These are phyloP conservation scores for Fusarium circinatum DNA, from an alignment of 2,329 filamentous ascomycete genomes.

Conservation along the genomic window DNA sequence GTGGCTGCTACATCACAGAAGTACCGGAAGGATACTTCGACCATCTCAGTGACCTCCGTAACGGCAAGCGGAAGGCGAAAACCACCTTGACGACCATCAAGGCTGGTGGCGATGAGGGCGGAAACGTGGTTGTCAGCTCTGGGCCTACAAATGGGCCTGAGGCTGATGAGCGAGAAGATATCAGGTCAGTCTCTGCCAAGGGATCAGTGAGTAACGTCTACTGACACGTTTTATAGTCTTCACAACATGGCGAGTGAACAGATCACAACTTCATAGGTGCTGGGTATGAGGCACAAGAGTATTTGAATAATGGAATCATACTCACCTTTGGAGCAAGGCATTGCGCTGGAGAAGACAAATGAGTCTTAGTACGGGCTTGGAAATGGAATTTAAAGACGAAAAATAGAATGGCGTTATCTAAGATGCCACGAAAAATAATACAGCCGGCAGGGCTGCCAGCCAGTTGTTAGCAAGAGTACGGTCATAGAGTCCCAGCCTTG, in stretches of 20 bases:
- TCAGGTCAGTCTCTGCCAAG: conserved; percentile 12
- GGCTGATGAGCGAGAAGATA: conserved; percentile 25
- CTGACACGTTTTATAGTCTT: conserved; percentile 11
- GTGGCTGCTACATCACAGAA: conserved; percentile 38
- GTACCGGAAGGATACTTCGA: conserved; percentile 85
- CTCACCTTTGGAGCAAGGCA: conserved; percentile 72
- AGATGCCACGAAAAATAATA: conserved; percentile 62
- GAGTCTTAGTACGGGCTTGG: conserved; percentile 73
- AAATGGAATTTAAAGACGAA: conserved; percentile 72
- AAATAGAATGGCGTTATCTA: conserved; percentile 60
- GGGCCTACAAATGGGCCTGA: conserved; percentile 24
- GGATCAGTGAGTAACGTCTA: neutral
- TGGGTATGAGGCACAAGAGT: conserved; percentile 71
- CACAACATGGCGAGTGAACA: conserved; percentile 23
- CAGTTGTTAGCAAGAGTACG: conserved; percentile 64
- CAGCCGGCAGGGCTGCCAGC: conserved; percentile 70
- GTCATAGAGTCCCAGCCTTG: conserved; percentile 67
- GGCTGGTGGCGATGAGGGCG: conserved; percentile 16
- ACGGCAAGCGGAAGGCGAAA: conserved; percentile 61
- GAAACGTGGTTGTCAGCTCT: conserved; percentile 27
- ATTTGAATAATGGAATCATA: conserved; percentile 72
- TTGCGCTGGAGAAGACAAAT: conserved; percentile 76
- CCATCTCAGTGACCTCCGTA: conserved; percentile 77
- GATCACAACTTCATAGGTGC: conserved; percentile 66
- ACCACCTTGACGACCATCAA: conserved; percentile 10